Evolutionary conservation across 2,329 filamentous ascomycete genomes (phyloP).

Genomic region (Colletotrichum sp.): DNA sequence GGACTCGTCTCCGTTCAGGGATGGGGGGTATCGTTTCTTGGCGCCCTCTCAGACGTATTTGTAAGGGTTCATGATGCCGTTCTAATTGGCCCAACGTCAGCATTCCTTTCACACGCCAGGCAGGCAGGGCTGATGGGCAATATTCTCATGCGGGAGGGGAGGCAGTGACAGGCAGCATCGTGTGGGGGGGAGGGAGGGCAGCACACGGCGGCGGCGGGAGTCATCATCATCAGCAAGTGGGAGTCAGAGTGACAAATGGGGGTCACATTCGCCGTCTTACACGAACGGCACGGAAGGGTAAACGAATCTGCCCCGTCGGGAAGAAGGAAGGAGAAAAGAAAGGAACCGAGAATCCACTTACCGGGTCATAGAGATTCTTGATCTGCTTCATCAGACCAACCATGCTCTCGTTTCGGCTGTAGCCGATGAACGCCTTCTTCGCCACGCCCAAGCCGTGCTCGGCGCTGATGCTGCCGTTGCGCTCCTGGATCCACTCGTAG

Average conservation of each 20-base stretch:
- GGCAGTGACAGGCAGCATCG: background rate
- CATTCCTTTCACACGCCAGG: constrained; percentile 19
- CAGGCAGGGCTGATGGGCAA: background rate
- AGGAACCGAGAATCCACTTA: constrained; percentile 53
- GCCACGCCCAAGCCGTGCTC: constrained; percentile 94
- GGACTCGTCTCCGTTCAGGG: background rate
- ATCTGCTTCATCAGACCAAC: constrained; percentile 92
- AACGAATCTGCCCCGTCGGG: background rate
- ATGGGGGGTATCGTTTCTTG: constrained; percentile 4
- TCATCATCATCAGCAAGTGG: background rate
- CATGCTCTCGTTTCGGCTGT: constrained; percentile 88
- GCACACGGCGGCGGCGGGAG: background rate
- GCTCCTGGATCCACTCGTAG: constrained; percentile 93
- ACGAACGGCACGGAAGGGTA: constrained; percentile 5
- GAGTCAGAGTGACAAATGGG: background rate
- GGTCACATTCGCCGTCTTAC: background rate
- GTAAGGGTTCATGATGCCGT: constrained; percentile 99
- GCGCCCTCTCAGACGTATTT: constrained; percentile 75
- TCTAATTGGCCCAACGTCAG: constrained; percentile 55
- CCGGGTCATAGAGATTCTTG: constrained; percentile 92
- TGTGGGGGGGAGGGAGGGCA: background rate
- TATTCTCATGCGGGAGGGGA: background rate
- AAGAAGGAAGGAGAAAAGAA: background rate
- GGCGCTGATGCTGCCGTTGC: constrained; percentile 92
- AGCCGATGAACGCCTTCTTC: constrained; percentile 95